Conservation (phyloP, 306 rosid species). For the Cicer bijugum region DNA sequence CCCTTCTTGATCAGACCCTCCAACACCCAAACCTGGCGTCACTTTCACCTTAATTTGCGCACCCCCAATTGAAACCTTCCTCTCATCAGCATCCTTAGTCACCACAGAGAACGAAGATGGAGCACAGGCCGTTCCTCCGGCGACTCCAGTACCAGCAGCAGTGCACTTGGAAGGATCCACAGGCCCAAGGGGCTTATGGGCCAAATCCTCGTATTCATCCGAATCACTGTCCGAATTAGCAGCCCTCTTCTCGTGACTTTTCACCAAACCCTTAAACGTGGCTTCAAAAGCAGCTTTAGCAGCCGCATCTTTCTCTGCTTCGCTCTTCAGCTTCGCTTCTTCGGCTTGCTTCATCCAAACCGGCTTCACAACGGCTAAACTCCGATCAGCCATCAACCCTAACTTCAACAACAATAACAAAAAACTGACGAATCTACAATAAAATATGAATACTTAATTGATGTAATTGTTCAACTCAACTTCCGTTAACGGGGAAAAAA, state of each 20-base stretch:
- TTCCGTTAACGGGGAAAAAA: no score
- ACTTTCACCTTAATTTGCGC: constrained; percentile 76
- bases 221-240: constrained; percentile 82
- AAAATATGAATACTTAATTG: constrained; percentile 20
- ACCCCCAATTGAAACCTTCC: constrained; percentile 78
- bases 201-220: constrained; percentile 80
- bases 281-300: constrained; percentile 98
- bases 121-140: constrained; percentile 89
- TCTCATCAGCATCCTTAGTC: constrained; percentile 85
- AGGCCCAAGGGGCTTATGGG: constrained; percentile 84
- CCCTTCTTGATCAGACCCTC: constrained; percentile 95
- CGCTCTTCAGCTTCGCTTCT: constrained; percentile 90
- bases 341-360: constrained; percentile 99
- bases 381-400: constrained; percentile 86
- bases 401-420: constrained; percentile 2
- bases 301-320: constrained; percentile 93
- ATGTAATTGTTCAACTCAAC: neutral
- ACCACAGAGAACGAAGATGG: constrained; percentile 77
- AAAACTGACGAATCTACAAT: constrained; percentile 8
- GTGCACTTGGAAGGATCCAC: constrained; percentile 86
- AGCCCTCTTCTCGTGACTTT: constrained; percentile 54
- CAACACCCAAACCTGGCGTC: constrained; percentile 88
- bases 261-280: constrained; percentile 81
- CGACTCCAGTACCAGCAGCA: constrained; percentile 87
- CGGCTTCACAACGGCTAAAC: constrained; percentile 66